Evolutionary conservation across 192 early-diverging fungal species (phyloP).

Genomic region (Allomyces arbusculus): DNA sequence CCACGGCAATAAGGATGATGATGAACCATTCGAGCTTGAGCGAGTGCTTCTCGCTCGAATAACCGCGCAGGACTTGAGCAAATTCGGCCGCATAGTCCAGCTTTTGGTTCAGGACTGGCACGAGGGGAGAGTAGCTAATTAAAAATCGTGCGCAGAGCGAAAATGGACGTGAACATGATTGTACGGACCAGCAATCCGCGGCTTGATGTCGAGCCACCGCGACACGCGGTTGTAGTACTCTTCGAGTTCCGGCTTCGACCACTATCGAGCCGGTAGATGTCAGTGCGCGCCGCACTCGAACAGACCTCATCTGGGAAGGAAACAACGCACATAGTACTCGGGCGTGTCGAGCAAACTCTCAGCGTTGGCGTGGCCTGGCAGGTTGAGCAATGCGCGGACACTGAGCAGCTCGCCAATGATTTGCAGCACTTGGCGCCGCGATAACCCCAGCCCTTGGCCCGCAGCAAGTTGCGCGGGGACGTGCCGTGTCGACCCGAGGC

Average conservation of each 20-base stretch:
- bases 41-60: slow-evolving; percentile 29
- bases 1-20: neutral
- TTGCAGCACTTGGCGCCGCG: slow-evolving; percentile 20
- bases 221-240: slow-evolving; percentile 20
- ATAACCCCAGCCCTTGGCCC: slow-evolving; percentile 23
- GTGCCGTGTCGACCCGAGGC: slow-evolving; percentile 20
- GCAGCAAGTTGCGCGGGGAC: slow-evolving; percentile 24
- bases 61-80: slow-evolving; percentile 24
- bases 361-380: slow-evolving; percentile 11
- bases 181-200: slow-evolving; percentile 14
- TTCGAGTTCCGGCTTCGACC: slow-evolving; percentile 26
- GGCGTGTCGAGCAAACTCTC: slow-evolving; percentile 33
- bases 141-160: neutral
- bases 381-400: slow-evolving; percentile 28
- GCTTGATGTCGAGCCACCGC: slow-evolving; percentile 28
- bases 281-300: too few relatives aligned
- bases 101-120: slow-evolving; percentile 33
- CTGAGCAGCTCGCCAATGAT: slow-evolving; percentile 27
- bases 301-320: too few relatives aligned
- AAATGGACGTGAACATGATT: too few relatives aligned
- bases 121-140: too few relatives aligned
- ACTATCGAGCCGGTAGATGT: slow-evolving; percentile 8
- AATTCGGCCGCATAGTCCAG: slow-evolving; percentile 45
- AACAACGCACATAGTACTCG: slow-evolving; percentile 11
- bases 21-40: slow-evolving; percentile 19